A percentile compares a stretch with the other conserved stretches of the same genome.
Evolutionary conservation across 23 red algal species (phyloP).

Genomic region (Gracilaria domingensis): DNA sequence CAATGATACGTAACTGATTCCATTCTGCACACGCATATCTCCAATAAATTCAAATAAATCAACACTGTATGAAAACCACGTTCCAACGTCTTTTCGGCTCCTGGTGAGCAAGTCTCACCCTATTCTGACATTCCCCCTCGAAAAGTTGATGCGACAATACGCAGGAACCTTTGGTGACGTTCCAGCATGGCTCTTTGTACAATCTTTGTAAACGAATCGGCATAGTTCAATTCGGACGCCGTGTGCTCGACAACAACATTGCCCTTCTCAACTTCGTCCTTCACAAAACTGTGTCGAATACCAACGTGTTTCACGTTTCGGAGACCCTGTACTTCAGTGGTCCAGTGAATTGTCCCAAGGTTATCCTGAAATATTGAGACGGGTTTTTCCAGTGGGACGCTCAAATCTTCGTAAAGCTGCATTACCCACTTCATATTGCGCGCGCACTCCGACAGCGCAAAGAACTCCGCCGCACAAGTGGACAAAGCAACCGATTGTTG

Average conservation of each 20-base stretch:
- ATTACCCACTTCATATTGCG: not conserved
- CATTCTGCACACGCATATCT: too few species aligned
- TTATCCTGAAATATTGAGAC: slow-evolving; percentile 32
- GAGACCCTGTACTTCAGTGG: slow-evolving; percentile 7
- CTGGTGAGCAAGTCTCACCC: too few species aligned
- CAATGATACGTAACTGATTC: too few species aligned
- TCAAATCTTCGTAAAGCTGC: slow-evolving; percentile 11
- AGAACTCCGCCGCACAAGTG: slow-evolving; percentile 45
- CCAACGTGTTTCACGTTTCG: slow-evolving; percentile 42
- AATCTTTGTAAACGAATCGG: slow-evolving; percentile 48
- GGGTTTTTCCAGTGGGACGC: not conserved
- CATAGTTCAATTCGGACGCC: slow-evolving; percentile 42
- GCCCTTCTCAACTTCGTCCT: not conserved
- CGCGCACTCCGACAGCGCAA: slow-evolving; percentile 9
- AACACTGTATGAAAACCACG: too few species aligned
- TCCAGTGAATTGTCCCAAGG: slow-evolving; percentile 31
- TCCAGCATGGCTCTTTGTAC: not conserved
- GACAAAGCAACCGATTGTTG: slow-evolving; percentile 17
- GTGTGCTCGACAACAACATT: slow-evolving; percentile 8
- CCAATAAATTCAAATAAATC: too few species aligned
- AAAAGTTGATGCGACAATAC: not conserved
- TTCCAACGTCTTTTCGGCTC: too few species aligned
- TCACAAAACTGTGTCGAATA: slow-evolving; percentile 13
- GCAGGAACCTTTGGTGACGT: not conserved
- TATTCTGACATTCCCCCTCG: too few species aligned